Evolutionary conservation across 2,329 filamentous ascomycete species (phyloP).

Genomic region (Hymenoscyphus salicellus): DNA sequence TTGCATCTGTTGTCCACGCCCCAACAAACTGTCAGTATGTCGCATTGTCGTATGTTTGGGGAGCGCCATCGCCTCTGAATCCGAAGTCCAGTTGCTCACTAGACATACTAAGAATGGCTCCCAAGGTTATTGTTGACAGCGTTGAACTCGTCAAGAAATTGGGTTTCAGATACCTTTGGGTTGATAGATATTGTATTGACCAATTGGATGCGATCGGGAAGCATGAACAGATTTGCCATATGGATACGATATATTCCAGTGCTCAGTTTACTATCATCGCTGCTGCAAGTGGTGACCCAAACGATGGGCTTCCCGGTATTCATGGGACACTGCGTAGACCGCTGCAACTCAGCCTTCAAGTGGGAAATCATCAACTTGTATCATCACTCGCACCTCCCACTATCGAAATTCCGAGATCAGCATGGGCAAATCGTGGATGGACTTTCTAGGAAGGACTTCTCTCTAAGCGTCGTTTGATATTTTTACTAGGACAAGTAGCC

Average conservation of each 20-base stretch:
- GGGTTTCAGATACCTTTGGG: constrained; percentile 31
- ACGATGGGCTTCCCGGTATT: constrained; percentile 29
- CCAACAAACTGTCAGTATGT: background rate
- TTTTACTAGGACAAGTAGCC: constrained; percentile 31
- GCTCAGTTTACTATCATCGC: constrained; percentile 27
- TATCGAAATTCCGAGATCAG: background rate
- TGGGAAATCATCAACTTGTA: constrained; percentile 9
- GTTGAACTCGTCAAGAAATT: constrained; percentile 24
- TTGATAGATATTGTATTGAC: constrained; percentile 35
- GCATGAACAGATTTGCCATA: constrained; percentile 14
- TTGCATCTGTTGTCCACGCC: background rate
- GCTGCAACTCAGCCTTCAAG: background rate
- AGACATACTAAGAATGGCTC: background rate
- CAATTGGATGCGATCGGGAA: constrained; percentile 21
- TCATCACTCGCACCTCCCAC: background rate
- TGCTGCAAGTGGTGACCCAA: constrained; percentile 18
- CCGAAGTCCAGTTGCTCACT: too few relatives aligned
- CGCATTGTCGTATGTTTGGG: background rate
- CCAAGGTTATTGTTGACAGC: constrained; percentile 21
- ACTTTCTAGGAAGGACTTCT: constrained; percentile 38
- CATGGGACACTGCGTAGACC: constrained; percentile 4
- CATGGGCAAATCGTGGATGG: constrained; percentile 34
- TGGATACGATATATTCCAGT: constrained; percentile 29
- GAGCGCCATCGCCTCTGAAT: background rate
- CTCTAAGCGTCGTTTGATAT: constrained; percentile 32